Base-by-base conservation (phyloP, 208 protist species). In the Acanthamoeba royreba region DNA sequence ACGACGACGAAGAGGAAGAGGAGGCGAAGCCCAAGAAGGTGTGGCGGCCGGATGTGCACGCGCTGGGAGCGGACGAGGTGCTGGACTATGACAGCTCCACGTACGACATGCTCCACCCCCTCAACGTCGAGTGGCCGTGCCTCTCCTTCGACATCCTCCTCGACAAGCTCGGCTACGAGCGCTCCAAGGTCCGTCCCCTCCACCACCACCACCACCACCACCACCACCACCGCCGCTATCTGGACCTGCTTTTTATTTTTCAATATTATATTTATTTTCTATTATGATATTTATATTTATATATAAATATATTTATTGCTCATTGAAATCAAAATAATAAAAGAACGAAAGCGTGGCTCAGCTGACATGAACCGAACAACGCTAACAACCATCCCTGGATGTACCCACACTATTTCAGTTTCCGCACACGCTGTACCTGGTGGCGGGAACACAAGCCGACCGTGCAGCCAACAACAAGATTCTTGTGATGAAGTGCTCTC, bases 361-460 rank as follows among this genome's bases (percentile, higher is more conserved):
- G n/a, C n/a, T n/a, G n/a, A n/a, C n/a, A n/a, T n/a, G n/a, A n/a
- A n/a, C n/a, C n/a, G n/a, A n/a, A n/a, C n/a, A n/a, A n/a, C n/a
- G n/a, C n/a, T n/a, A n/a, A n/a, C n/a, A n/a, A n/a, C n/a, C n/a
- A n/a, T n/a, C n/a, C n/a, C n/a, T n/a, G n/a, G 66, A 77, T 77
- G 31, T 77, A 9, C 66, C 31, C 66, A 49, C n/a, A 19, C 19
- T 55, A 55, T 38, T 91, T 28, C 63, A 95, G 69, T 99, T 98
- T 95, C 99, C 99, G 13, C 96, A 99, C 49, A 98, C 98, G 5
- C 96, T 97, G 52, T 98, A 98, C 87, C 93, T 98, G 7, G 98
- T 99, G 11, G 99, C 98, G 58, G 99, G 99, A 91, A 99, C 98
- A 33, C 98, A 99, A 97, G 98, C 98, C 35, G 98, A 98, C 43